These are phyloP conservation scores for Zhuliangozyma blackwelliae DNA, from an alignment of 1,139 yeast genomes.

Conservation along the genomic window DNA sequence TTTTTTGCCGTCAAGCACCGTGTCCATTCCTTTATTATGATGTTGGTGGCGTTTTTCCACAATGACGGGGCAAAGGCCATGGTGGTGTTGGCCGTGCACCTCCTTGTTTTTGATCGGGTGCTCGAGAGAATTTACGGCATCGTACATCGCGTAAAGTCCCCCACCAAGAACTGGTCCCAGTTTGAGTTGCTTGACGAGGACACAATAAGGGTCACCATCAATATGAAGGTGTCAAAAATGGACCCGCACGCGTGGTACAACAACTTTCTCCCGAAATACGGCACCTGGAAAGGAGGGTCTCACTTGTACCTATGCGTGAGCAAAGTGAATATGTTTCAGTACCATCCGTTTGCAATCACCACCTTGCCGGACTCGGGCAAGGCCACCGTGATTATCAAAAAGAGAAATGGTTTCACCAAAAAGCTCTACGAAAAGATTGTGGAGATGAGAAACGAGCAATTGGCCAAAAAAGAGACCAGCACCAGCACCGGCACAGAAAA, in stretches of 20 bases:
- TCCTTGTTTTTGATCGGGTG: conserved; percentile 42
- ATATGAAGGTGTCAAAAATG: conserved; percentile 20
- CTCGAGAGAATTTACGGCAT: conserved; percentile 25
- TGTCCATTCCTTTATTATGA: conserved; percentile 39
- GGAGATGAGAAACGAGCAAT: conserved; percentile 14
- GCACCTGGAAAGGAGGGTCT: conserved; percentile 48
- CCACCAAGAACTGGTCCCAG: conserved; percentile 36
- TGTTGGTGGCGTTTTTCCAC: conserved; percentile 42
- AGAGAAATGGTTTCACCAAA: conserved; percentile 42
- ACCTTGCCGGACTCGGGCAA: conserved; percentile 35
- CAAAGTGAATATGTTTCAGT: conserved; percentile 33
- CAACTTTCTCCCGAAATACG: conserved; percentile 30
- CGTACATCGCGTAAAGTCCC: conserved; percentile 31
- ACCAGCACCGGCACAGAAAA: not conserved
- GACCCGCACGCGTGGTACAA: conserved; percentile 25
- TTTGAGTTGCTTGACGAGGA: conserved; percentile 40
- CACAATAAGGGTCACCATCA: conserved; percentile 37
- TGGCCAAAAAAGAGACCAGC: conserved; percentile 2
- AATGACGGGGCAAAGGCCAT: conserved; percentile 31
- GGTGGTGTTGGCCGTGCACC: conserved; percentile 41
- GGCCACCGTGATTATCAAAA: conserved; percentile 36
- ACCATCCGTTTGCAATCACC: conserved; percentile 47
- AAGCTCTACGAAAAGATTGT: conserved; percentile 20
- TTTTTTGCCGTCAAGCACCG: conserved; percentile 44
- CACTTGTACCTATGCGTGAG: conserved; percentile 40